Percentiles rank a stretch among this genome's conserved stretches.
phyloP scores from a whole-genome alignment of 495 filamentous ascomycete species.

The Aspergillus asperescens region DNA sequence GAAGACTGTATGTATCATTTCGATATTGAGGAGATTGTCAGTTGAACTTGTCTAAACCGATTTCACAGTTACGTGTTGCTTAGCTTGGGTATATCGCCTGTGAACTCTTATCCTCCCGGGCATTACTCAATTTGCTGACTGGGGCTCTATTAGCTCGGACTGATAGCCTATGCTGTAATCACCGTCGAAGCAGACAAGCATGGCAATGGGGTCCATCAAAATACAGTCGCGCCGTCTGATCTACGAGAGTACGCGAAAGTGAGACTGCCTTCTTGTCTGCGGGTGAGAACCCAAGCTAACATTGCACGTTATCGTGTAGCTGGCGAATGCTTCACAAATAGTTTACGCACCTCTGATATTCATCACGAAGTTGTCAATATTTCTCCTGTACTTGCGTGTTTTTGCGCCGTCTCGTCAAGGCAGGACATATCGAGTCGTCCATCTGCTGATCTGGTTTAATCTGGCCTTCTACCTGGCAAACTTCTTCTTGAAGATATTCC shows the following conservation, averaged over 20 bases:
- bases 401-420: conserved; percentile 29
- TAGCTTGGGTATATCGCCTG: conserved; percentile 21
- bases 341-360: conserved; percentile 34
- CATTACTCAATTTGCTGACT: neutral
- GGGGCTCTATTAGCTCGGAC: conserved; percentile 11
- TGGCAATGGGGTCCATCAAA: conserved; percentile 19
- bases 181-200: conserved; percentile 19
- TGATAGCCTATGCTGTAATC: conserved; percentile 20
- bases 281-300: neutral
- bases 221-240: conserved; percentile 8
- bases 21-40: neutral
- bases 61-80: conserved; percentile 15
- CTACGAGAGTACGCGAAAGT: conserved; percentile 14
- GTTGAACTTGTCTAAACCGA: neutral
- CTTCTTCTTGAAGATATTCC: conserved; percentile 33
- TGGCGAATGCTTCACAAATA: conserved; percentile 33
- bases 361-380: conserved; percentile 36
- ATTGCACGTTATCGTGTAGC: conserved; percentile 14
- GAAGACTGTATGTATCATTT: conserved; percentile 30
- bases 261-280: neutral
- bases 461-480: conserved; percentile 29
- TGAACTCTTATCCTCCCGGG: neutral
- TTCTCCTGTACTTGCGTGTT: conserved; percentile 35
- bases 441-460: conserved; percentile 28
- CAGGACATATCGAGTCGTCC: conserved; percentile 27